Base-by-base conservation (phyloP, 2,329 filamentous ascomycete genomes). In the Clonostachys sp. region DNA sequence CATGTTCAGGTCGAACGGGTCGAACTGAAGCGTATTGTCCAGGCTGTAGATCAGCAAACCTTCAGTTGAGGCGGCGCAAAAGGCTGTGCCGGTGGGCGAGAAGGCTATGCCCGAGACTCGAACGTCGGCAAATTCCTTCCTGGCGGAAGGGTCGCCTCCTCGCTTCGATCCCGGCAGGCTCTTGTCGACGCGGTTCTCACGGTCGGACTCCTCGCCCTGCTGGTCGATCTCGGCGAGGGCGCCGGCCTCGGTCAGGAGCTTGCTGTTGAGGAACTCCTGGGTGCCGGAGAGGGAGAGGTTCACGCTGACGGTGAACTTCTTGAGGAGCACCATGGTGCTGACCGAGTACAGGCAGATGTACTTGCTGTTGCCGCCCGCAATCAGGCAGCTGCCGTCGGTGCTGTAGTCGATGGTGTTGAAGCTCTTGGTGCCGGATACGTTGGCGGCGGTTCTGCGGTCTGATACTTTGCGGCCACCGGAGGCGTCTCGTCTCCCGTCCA, bases 291-390 rank as follows among this genome's bases (percentile, higher is more conserved):
- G 74, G 2, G 91, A 95, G n/a, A 96, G 75, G 66, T 99, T 99
- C 60, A 96, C 82, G 57, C 89, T 95, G 59, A 97, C 91, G 2
- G 92, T 96, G 62, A 87, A 99, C 63, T 96, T 96, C 65, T 95
- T 96, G 48, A 97, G 74, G 12, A 99, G 73, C 1, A 94, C 90
- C 64, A 94, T 91, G 1, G 92, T 95, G 49, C 84, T 84, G 34
- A 95, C 89, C n/a, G 95, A 92, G 69, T 99, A 99, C 49, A 99
- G 68, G 63, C 94, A 97, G 45, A 99, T 96, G 66, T 95, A 96
- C 71, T 99, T 99, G 83, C 91, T 96, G 74, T 94, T 96, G 34
- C 94, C 94, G 43, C 83, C 91, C 1, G 92, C 94, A 39, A 99
- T 74, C 12, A 99, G 75, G 58, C 94, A 96, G 52, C 83, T 88